Base-by-base conservation (phyloP, 2,329 filamentous ascomycete species). In the Reticulascus tulasneorum region DNA sequence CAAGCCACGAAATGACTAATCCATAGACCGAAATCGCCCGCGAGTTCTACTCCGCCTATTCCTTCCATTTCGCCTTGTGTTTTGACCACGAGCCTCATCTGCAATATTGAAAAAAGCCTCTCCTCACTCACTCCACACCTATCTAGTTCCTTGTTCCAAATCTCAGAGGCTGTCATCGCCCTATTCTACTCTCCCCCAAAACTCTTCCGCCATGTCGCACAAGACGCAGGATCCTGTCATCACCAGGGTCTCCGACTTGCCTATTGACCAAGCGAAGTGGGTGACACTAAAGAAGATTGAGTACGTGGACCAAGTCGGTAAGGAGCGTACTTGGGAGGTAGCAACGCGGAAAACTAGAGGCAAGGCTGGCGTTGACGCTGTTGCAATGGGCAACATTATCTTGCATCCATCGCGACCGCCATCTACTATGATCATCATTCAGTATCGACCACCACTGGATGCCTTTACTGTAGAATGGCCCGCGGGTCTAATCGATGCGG, bases 331-430 rank as follows among this genome's bases (percentile, higher is more conserved):
- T 5, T 82, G 77, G 77, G 78, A 82, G 52, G 73, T 73, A 4
- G 75, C 73, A 4, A 66, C 73, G 43, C 75, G 78, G 36, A 69
- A 71, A 44, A 82, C 77, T 1, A 69, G 77, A 16, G 66, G 67
- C 10, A 66, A 69, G 2, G 59, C 64, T 4, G 70, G 67, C 40
- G 72, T 81, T 38, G 78, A 82, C 46, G 77, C 75, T 28, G 77
- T 82, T 6, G 75, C 77, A 31, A 78, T 82, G 44, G 71, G 77
- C 35, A 79, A 78, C 34, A 67, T 82, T 42, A 63, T 82, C 4
- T 56, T 71, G 28, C 66, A 67, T 37, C 58, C 66, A 4, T 52
- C 54, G n/a, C 60, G 59, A 36, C 53, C 58, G 25, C 62, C 66
- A 1, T 59, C 69, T n/a, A 66, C 71, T 6, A 43, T 75, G 15